phyloP scores from a whole-genome alignment of 768 basidiomycete species.

The Dioszegia crocea region DNA sequence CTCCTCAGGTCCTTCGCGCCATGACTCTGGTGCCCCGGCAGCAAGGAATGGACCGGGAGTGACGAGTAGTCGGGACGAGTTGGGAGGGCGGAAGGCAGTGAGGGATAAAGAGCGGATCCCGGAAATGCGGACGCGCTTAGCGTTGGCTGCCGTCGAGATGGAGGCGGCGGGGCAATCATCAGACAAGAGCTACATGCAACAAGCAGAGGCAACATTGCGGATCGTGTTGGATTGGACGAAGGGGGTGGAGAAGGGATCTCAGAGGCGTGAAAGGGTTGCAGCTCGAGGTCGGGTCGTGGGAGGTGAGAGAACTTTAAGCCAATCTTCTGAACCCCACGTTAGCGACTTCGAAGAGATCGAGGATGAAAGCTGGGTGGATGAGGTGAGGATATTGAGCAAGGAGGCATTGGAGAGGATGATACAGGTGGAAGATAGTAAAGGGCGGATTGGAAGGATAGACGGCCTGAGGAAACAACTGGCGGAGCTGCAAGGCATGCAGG shows the following conservation, averaged over 20 bases:
- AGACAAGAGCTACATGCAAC: too few relatives aligned
- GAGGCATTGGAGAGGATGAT: slow-evolving; percentile 16
- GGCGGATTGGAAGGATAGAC: slow-evolving; percentile 16
- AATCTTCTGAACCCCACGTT: too few relatives aligned
- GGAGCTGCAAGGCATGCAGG: neutral
- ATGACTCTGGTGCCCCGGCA: too few relatives aligned
- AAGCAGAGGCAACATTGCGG: neutral
- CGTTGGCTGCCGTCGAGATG: slow-evolving; percentile 13
- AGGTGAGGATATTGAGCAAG: slow-evolving; percentile 10
- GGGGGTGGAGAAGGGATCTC: neutral
- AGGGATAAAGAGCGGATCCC: neutral
- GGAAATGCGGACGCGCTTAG: slow-evolving; percentile 14
- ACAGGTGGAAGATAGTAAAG: slow-evolving; percentile 23
- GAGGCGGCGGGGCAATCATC: too few relatives aligned
- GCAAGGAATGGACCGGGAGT: too few relatives aligned
- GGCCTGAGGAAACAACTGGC: slow-evolving; percentile 18
- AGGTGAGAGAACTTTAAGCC: too few relatives aligned
- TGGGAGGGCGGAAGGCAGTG: too few relatives aligned
- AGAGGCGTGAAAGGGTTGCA: neutral
- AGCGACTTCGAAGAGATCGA: neutral
- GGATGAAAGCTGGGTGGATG: slow-evolving; percentile 4
- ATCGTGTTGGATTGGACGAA: slow-evolving; percentile 7
- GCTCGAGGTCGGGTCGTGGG: neutral
- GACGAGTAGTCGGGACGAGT: too few relatives aligned
- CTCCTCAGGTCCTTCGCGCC: too few relatives aligned